Evolutionary conservation across 1,139 yeast genomes (phyloP).

Genomic region (Diutina rugosa): DNA sequence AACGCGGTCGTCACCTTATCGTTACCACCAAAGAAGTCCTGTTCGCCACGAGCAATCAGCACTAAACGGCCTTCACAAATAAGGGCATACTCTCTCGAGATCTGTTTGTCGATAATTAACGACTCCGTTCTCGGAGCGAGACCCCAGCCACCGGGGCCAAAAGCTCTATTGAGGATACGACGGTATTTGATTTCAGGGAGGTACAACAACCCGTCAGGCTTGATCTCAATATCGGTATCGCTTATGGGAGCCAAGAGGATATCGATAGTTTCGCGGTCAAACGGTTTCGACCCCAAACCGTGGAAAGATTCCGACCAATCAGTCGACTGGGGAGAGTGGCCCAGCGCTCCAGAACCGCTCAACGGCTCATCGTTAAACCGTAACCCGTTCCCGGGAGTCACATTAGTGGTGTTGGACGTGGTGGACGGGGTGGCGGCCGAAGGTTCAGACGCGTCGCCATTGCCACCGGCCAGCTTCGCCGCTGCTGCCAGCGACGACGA

Average conservation of each 20-base stretch:
- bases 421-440: background rate
- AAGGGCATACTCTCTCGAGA: conserved; percentile 81
- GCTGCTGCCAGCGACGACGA: background rate
- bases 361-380: background rate
- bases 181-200: conserved; percentile 93
- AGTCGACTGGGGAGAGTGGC: conserved; percentile 5
- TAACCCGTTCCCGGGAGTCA: background rate
- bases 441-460: background rate
- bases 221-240: conserved; percentile 72
- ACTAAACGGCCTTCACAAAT: conserved; percentile 82
- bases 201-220: conserved; percentile 87
- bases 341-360: background rate
- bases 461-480: background rate
- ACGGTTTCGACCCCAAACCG: conserved; percentile 74
- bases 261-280: conserved; percentile 45
- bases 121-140: conserved; percentile 88
- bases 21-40: conserved; percentile 73
- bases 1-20: conserved; percentile 89
- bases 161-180: conserved; percentile 73
- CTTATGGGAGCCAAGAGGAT: conserved; percentile 48
- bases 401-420: background rate
- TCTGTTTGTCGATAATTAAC: conserved; percentile 45
- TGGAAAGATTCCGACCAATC: conserved; percentile 71
- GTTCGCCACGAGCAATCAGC: conserved; percentile 91
- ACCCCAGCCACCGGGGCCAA: conserved; percentile 99